Percentiles rank a stretch among this genome's conserved stretches.
Conservation (phyloP, 148 eudicot genomes). For the Camellia granthamiana region DNA sequence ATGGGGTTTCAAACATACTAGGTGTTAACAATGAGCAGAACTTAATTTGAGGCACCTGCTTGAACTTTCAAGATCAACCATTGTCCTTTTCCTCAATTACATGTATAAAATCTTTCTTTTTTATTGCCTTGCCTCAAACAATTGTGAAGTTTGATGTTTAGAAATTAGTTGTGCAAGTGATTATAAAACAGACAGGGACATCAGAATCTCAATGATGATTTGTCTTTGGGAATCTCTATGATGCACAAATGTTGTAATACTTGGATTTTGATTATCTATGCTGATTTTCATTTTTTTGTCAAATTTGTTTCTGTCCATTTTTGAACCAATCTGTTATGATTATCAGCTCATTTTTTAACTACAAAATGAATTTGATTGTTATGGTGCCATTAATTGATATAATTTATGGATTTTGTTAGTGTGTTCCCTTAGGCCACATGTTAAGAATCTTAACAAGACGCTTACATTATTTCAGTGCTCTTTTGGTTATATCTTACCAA, state of each 20-base stretch:
- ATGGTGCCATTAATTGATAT: not conserved
- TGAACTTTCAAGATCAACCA: not conserved
- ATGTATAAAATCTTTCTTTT: no score
- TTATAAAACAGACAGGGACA: constrained; percentile 34
- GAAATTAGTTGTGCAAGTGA: constrained; percentile 22
- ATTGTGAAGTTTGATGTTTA: not conserved
- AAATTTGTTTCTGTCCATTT: not conserved
- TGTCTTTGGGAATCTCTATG: constrained; percentile 37
- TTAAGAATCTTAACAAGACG: not conserved
- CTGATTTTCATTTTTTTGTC: not conserved
- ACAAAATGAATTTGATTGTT: not conserved
- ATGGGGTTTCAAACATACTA: constrained; percentile 12
- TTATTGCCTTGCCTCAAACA: not conserved
- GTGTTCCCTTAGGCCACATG: no score
- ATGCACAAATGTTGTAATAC: constrained; percentile 17
- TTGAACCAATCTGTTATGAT: not conserved
- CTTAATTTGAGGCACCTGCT: constrained; percentile 7
- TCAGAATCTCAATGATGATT: constrained; percentile 28
- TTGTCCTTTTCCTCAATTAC: not conserved
- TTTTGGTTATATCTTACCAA: no score
- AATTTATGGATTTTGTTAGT: not conserved
- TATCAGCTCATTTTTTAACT: not conserved
- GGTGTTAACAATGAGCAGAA: constrained; percentile 7
- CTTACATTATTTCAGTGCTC: no score
- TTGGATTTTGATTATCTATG: not conserved